Evolutionary conservation across 2,329 filamentous ascomycete genomes (phyloP).

Genomic region (Davidsoniella australis): DNA sequence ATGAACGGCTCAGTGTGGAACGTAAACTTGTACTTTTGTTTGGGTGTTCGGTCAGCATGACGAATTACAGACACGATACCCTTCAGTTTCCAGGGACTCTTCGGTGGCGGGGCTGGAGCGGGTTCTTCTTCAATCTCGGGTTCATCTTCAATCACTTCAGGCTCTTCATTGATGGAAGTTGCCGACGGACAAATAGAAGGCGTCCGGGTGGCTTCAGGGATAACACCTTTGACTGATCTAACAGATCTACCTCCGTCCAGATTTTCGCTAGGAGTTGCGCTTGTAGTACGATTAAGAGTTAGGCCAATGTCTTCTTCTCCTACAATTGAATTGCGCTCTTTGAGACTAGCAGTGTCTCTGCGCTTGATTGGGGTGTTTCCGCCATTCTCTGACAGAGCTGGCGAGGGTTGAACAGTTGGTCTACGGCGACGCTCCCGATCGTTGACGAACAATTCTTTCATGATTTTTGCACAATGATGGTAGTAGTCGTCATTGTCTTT

Average conservation of each 20-base stretch:
- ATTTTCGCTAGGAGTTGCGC: not conserved
- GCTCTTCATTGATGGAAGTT: constrained; percentile 21
- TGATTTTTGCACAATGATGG: constrained; percentile 70
- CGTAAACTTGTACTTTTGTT: constrained; percentile 99
- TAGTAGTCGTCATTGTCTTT: constrained; percentile 99
- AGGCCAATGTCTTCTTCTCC: not conserved
- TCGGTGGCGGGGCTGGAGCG: constrained; percentile 49
- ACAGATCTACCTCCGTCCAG: not conserved
- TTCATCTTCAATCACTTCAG: constrained; percentile 8
- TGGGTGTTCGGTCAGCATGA: constrained; percentile 91
- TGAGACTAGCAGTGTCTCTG: not conserved
- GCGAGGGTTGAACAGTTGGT: constrained; percentile 36
- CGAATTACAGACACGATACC: constrained; percentile 93
- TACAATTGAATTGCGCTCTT: not conserved
- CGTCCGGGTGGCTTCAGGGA: constrained; percentile 15
- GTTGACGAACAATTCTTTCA: constrained; percentile 73
- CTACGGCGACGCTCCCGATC: constrained; percentile 48
- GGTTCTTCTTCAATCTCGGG: not conserved
- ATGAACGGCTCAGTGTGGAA: constrained; percentile 96
- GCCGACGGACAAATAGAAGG: constrained; percentile 25
- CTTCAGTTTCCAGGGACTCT: constrained; percentile 95
- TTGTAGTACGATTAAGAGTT: not conserved
- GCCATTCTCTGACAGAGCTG: constrained; percentile 24
- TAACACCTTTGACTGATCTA: constrained; percentile 5
- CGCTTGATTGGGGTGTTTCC: not conserved